Evolutionary conservation across 495 filamentous ascomycete genomes (phyloP).

Genomic region (Aspergillus olivimuriae): DNA sequence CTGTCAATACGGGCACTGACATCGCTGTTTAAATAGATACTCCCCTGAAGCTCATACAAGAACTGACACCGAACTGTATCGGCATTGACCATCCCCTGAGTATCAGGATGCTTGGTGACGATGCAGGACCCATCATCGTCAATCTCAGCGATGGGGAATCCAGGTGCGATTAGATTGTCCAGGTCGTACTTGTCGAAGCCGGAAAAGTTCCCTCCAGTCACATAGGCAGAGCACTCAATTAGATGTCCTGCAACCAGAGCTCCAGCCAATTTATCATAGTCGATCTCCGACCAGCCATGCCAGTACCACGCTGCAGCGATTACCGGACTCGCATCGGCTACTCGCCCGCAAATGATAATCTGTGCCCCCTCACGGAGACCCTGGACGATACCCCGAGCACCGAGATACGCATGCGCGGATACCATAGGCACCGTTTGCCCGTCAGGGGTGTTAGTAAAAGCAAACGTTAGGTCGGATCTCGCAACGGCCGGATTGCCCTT

Average conservation of each 20-base stretch:
- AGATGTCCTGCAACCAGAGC: constrained; percentile 33
- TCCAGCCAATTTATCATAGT: constrained; percentile 30
- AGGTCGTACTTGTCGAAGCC: constrained; percentile 24
- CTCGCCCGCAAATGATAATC: constrained; percentile 49
- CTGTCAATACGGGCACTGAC: constrained; percentile 35
- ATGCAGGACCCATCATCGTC: constrained; percentile 25
- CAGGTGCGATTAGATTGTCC: constrained; percentile 10
- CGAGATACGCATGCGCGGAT: constrained; percentile 36
- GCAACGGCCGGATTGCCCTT: constrained; percentile 15
- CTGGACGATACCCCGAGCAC: constrained; percentile 37
- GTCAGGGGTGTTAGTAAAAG: constrained; percentile 14
- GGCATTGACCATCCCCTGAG: constrained; percentile 14
- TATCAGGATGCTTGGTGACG: constrained; percentile 6
- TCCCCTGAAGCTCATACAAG: constrained; percentile 49
- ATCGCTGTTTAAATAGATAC: constrained; percentile 39
- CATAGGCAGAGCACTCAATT: constrained; percentile 40
- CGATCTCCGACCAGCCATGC: constrained; percentile 25
- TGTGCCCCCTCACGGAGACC: constrained; percentile 41
- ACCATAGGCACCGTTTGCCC: constrained; percentile 18
- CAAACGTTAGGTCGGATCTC: constrained; percentile 13
- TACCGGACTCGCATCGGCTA: constrained; percentile 42
- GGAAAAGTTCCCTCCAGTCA: constrained; percentile 40
- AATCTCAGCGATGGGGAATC: constrained; percentile 44
- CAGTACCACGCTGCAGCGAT: constrained; percentile 45
- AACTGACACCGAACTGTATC: constrained; percentile 40